A percentile compares a stretch with the other conserved stretches of the same genome.
Conservation (phyloP, 352 stramenopile genomes). For the Pythium sukuiense region DNA sequence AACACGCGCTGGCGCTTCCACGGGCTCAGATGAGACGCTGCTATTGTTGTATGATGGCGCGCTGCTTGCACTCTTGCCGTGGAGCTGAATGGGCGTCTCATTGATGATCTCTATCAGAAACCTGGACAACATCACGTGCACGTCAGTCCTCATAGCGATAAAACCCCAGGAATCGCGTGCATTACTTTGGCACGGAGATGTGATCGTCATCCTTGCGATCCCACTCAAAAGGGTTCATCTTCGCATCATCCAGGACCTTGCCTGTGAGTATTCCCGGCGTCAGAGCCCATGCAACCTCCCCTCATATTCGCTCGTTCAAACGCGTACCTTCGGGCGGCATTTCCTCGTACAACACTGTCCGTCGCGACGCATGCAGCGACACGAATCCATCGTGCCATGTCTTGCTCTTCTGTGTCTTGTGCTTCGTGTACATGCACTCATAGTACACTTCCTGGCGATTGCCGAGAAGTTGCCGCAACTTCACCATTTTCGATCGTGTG, state of each 20-base stretch:
- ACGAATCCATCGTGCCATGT: slow-evolving; percentile 81
- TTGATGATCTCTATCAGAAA: slow-evolving; percentile 78
- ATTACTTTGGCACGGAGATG: slow-evolving; percentile 57
- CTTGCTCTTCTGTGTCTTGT: slow-evolving; percentile 88
- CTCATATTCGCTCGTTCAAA: background rate
- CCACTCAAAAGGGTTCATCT: slow-evolving; percentile 52
- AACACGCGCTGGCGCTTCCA: slow-evolving; percentile 18
- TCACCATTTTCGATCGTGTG: slow-evolving; percentile 41
- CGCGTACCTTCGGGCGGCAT: slow-evolving; percentile 35
- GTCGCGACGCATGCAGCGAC: slow-evolving; percentile 46
- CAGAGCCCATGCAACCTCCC: background rate
- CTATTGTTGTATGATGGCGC: background rate
- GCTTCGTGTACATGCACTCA: slow-evolving; percentile 87
- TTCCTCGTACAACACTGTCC: slow-evolving; percentile 65
- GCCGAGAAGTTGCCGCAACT: slow-evolving; percentile 52
- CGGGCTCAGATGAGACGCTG: slow-evolving; percentile 1
- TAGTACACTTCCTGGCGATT: slow-evolving; percentile 44
- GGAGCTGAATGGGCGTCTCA: slow-evolving; percentile 41
- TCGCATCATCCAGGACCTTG: slow-evolving; percentile 58
- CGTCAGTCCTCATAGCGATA: background rate
- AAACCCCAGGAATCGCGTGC: background rate
- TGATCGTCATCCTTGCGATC: slow-evolving; percentile 63
- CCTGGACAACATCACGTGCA: slow-evolving; percentile 24
- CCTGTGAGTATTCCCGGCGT: slow-evolving; percentile 25
- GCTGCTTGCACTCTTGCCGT: slow-evolving; percentile 4